These are phyloP conservation scores for Fomes fomentarius DNA, from an alignment of 1,284 basidiomycete species.

Conservation along the genomic window DNA sequence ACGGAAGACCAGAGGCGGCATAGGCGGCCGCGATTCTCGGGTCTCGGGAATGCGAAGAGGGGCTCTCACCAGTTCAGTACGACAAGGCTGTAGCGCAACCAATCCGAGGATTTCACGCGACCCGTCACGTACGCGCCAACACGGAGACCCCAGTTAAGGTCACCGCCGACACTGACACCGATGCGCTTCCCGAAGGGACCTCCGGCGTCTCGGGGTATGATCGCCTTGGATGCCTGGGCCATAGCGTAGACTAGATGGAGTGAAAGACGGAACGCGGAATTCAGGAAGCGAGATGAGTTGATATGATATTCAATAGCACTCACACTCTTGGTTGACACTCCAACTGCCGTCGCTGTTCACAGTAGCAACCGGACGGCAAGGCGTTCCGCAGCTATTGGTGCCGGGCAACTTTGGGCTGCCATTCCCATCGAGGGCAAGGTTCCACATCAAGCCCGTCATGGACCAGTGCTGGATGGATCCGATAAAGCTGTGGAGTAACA, in stretches of 20 bases:
- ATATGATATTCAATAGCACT: no score
- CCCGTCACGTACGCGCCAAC: slow-evolving; percentile 69
- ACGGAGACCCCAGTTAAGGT: slow-evolving; percentile 56
- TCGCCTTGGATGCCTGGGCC: slow-evolving; percentile 75
- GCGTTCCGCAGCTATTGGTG: slow-evolving; percentile 60
- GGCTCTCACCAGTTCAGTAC: slow-evolving; percentile 57
- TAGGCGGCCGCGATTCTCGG: background rate
- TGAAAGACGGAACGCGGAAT: no score
- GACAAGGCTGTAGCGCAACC: slow-evolving; percentile 67
- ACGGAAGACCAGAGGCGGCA: background rate
- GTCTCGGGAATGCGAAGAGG: slow-evolving; percentile 15
- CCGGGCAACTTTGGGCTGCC: slow-evolving; percentile 69
- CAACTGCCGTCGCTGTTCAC: slow-evolving; percentile 66
- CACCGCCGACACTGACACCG: slow-evolving; percentile 61
- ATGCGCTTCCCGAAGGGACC: slow-evolving; percentile 74
- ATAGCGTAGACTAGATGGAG: slow-evolving; percentile 61
- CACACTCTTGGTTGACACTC: slow-evolving; percentile 73
- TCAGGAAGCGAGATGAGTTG: slow-evolving; percentile 2
- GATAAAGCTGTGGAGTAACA: slow-evolving; percentile 41
- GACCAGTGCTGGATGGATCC: slow-evolving; percentile 52
- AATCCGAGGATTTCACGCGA: slow-evolving; percentile 57
- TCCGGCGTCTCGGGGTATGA: slow-evolving; percentile 65
- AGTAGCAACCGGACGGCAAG: slow-evolving; percentile 68
- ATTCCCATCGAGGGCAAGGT: slow-evolving; percentile 62
- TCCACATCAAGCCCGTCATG: slow-evolving; percentile 61